phyloP scores from a whole-genome alignment of 441 rosid genomes.

The Rhodomyrtus psidioides region DNA sequence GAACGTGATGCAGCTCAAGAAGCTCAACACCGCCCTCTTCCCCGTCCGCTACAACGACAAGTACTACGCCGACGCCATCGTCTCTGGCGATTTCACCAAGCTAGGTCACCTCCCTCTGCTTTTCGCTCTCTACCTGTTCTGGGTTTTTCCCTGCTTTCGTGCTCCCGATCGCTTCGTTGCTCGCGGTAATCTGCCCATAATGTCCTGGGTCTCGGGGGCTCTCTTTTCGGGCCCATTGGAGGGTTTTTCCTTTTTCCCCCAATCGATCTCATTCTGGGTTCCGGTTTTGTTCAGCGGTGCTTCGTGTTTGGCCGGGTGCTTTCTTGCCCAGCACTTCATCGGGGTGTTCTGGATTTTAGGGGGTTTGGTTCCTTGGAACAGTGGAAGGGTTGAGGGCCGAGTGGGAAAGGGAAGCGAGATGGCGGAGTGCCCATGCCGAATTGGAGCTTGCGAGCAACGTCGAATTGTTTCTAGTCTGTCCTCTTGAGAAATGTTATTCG shows the following conservation, averaged over 20 bases:
- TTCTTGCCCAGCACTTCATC: background rate
- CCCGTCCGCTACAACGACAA: slow-evolving; percentile 91
- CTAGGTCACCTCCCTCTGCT: slow-evolving; percentile 29
- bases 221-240: background rate
- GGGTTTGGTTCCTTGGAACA: background rate
- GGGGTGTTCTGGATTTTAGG: background rate
- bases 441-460: background rate
- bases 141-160: background rate
- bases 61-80: slow-evolving; percentile 80
- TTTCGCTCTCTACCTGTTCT: too few relatives aligned
- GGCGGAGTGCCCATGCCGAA: background rate
- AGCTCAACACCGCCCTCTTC: slow-evolving; percentile 84
- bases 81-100: slow-evolving; percentile 85
- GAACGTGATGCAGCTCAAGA: slow-evolving; percentile 92
- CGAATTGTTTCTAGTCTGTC: background rate
- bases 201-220: background rate
- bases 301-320: background rate
- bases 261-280: background rate
- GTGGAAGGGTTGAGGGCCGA: background rate
- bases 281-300: background rate
- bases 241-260: background rate
- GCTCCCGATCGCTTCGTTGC: background rate
- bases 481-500: background rate
- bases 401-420: background rate
- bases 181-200: background rate